Evolutionary conservation across 257 asterid species (phyloP), one percentile per base, ranked within the genome.

Genomic region (Anisodus tanguticus): DNA sequence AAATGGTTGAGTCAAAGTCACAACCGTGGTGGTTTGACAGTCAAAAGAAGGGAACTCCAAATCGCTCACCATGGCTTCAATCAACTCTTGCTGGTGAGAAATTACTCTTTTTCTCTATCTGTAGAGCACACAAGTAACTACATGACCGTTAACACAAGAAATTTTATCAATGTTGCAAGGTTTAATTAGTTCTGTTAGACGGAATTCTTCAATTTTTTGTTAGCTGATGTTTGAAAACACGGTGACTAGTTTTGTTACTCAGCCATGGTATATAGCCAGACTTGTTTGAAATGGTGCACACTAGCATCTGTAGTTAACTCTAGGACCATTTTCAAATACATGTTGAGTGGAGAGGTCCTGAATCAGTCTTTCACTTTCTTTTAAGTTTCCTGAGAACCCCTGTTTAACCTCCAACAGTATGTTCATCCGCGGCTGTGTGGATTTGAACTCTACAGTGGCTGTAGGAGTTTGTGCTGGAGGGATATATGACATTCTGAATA

Each of bases 11-110:
- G 83, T 86, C 83, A 3, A 85, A 80, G 89, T 88, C 98, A 47
- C 93, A 88, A 80, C 91, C 93, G 91, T 96, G 99, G 98, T 96
- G 98, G 98, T 82, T 93, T 66, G 98, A 96, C 60, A 89, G 91
- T 76, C 93, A 89, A 87, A 90, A 74, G 71, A 89, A 89, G 82
- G 83, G 80, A 19, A 81, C 58, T 85, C 79, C 86, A 4, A 91
- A 84, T 82, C 90, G 98, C 11, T 91, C 98, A 31, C 92, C 95
- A 3, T 96, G 99, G 99, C 98, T 96, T 54, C 98, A 91, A 83
- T 91, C 97, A 22, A 88, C 98, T 8, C 93, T 96, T 83, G 84
- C 97, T 9, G 98, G 98, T 92, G 57, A 78, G 10, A 15, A 2
- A 35, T 39, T 71, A 45, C 79, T 69, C 35, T 31, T 31, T 31